A percentile compares a stretch with the other conserved stretches of the same genome.
Conservation (phyloP, 768 basidiomycete genomes). For the Tubosaeta sp. region DNA sequence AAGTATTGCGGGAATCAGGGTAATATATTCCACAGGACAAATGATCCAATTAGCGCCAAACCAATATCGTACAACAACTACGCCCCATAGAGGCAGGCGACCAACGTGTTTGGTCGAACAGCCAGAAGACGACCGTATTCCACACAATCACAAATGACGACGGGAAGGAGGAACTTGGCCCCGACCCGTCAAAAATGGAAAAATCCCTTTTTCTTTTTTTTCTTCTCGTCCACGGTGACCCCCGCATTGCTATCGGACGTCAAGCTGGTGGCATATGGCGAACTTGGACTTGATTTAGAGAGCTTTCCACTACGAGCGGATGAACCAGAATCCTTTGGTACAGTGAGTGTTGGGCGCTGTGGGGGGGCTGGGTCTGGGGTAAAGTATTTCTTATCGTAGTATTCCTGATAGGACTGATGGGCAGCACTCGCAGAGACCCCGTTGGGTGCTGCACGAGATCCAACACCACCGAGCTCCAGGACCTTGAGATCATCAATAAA, state of each 20-base stretch:
- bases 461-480: conserved; percentile 83
- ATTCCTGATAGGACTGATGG: conserved; percentile 62
- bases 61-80: conserved; percentile 10
- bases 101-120: neutral
- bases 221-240: conserved; percentile 43
- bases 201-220: conserved; percentile 75
- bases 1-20: no score
- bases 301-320: conserved; percentile 20
- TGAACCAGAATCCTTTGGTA: conserved; percentile 24
- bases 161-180: neutral
- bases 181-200: conserved; percentile 51
- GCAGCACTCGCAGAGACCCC: conserved; percentile 51
- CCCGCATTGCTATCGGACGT: conserved; percentile 39
- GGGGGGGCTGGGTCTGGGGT: conserved; percentile 33
- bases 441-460: conserved; percentile 67
- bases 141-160: neutral
- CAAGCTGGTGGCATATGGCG: conserved; percentile 51
- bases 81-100: conserved; percentile 1
- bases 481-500: conserved; percentile 87
- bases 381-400: conserved; percentile 78
- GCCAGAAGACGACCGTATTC: neutral
- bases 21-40: neutral
- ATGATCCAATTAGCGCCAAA: neutral
- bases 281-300: conserved; percentile 40
- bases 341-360: conserved; percentile 22